Evolutionary conservation across 352 stramenopile genomes (phyloP), one percentile per base, ranked within the genome.

Genomic region (Globisporangium lucens): DNA sequence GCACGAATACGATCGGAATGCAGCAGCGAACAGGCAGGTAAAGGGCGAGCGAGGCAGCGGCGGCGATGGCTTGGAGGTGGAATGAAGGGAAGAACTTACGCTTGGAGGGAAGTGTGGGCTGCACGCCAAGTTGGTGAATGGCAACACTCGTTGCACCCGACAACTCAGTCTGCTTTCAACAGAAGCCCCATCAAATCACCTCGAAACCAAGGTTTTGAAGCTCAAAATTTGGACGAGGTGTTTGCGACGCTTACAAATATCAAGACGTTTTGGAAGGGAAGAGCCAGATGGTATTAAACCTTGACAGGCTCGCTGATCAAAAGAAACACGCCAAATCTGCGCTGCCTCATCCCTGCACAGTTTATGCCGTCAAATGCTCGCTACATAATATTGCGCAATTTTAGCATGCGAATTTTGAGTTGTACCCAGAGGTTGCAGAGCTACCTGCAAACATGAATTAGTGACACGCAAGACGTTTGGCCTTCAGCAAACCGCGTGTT

Each of bases 121-220:
- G 22, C 12, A 29, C 12, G 61, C 33, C 61, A 66, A 66, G 61
- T 66, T 66, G n/a, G 61, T n/a, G 49, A 66, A 60, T 59, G 61
- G 35, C 24, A 65, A 24, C 20, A 10, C 60, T 29, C 10, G 20
- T 47, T 58, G 60, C 46, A 49, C 46, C 43, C 30, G 61, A 56
- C 30, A 57, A 56, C 30, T 51, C 30, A 36, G 10, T 6, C 20
- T 12, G 30, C 8, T 8, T 24, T 55, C 29, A 57, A 65, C 47
- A 65, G 43, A 65, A 35, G 61, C 47, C 20, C 3, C 20, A 17
- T 63, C 36, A 10, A 63, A 63, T 49, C 29, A 65, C 30, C 60
- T 58, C 20, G 30, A 24, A 17, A 49, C 36, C 13, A 33, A 49
- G 60, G 60, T 65, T 24, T 17, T 62, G 6, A 12, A n/a, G 8